Evolutionary conservation across 2,329 filamentous ascomycete species (phyloP).

Genomic region (Leptographium radiaticola): DNA sequence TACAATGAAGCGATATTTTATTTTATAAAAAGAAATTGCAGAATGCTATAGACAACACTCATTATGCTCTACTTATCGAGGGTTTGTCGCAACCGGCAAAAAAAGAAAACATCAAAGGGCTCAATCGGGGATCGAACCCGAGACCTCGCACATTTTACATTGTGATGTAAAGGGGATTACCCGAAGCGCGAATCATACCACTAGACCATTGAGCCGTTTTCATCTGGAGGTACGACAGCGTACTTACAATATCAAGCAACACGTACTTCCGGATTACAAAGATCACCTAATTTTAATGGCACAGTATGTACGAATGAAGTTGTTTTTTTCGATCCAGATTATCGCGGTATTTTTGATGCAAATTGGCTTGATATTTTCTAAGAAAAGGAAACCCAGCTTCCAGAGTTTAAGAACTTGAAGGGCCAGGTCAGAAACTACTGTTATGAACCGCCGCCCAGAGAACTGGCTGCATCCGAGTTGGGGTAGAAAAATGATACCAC

Average conservation of each 20-base stretch:
- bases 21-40: too few relatives aligned
- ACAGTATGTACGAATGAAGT: too few relatives aligned
- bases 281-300: too few relatives aligned
- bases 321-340: too few relatives aligned
- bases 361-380: too few relatives aligned
- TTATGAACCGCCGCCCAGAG: constrained; percentile 10
- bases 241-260: too few relatives aligned
- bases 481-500: constrained; percentile 16
- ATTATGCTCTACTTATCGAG: too few relatives aligned
- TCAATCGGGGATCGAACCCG: constrained; percentile 14
- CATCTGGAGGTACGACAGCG: background rate
- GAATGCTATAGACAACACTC: too few relatives aligned
- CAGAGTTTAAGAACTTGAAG: background rate
- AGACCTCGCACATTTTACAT: constrained; percentile 13
- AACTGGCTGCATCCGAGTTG: constrained; percentile 11
- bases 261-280: too few relatives aligned
- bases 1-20: too few relatives aligned
- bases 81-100: too few relatives aligned
- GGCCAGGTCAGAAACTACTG: background rate
- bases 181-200: constrained; percentile 14
- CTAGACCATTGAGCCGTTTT: constrained; percentile 12
- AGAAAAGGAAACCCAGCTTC: background rate
- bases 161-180: constrained; percentile 9
- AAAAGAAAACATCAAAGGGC: constrained; percentile 5
- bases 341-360: too few relatives aligned